These are phyloP conservation scores for Apocynum venetum DNA, from an alignment of 257 asterid genomes.

Conservation along the genomic window DNA sequence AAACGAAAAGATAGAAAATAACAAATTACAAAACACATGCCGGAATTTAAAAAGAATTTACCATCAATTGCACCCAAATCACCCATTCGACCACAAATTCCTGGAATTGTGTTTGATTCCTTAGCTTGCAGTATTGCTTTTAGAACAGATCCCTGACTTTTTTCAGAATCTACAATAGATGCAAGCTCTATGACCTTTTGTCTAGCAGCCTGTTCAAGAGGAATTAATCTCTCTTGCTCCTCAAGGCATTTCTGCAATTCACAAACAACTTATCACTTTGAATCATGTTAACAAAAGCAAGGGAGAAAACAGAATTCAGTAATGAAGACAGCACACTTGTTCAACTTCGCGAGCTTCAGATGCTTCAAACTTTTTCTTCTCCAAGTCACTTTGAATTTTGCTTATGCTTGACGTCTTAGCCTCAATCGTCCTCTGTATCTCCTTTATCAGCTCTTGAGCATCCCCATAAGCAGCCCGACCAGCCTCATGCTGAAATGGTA, in stretches of 20 bases:
- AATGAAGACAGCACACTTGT: conserved; percentile 41
- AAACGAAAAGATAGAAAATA: not conserved
- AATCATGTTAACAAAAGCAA: conserved; percentile 1
- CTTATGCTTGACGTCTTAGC: conserved; percentile 43
- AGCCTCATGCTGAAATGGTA: conserved; percentile 65
- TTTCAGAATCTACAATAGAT: conserved; percentile 79
- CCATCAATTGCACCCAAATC: conserved; percentile 98
- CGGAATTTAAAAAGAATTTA: conserved; percentile 23
- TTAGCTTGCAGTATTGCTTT: conserved; percentile 87
- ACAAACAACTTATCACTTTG: conserved; percentile 10
- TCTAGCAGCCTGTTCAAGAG: conserved; percentile 83
- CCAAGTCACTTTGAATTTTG: conserved; percentile 43
- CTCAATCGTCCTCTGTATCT: conserved; percentile 47
- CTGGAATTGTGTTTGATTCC: conserved; percentile 64
- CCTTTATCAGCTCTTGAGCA: conserved; percentile 72
- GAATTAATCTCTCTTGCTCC: conserved; percentile 67
- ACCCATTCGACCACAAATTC: conserved; percentile 95
- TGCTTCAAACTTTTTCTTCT: conserved; percentile 53
- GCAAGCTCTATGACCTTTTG: conserved; percentile 79
- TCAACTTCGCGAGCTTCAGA: conserved; percentile 62
- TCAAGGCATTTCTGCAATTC: conserved; percentile 48
- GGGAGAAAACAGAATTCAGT: conserved; percentile 6
- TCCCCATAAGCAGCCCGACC: conserved; percentile 77
- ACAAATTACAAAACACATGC: not conserved
- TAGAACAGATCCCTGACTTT: conserved; percentile 79